Evolutionary conservation across 345 rosid genomes (phyloP).

Genomic region (Hirschfeldia incana): DNA sequence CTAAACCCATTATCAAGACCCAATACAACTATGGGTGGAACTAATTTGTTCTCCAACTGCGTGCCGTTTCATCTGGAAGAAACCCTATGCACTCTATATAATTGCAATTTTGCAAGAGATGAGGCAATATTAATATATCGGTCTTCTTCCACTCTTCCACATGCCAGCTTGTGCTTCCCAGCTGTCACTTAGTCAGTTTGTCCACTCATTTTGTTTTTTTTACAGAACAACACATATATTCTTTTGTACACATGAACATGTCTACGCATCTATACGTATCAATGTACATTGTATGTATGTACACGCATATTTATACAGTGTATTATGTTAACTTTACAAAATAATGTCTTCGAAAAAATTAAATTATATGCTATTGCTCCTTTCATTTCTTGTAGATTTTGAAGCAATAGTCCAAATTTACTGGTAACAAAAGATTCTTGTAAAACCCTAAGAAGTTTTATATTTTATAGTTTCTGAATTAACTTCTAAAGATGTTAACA

Average conservation of each 20-base stretch:
- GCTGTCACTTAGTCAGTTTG: slow-evolving; percentile 34
- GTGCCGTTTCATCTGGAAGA: neutral
- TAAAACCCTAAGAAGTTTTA: neutral
- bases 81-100: neutral
- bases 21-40: neutral
- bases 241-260: neutral
- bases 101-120: slow-evolving; percentile 20
- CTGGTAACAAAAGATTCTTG: neutral
- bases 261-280: slow-evolving; percentile 1
- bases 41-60: slow-evolving; percentile 11
- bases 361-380: neutral
- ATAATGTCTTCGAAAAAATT: neutral
- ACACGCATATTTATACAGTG: neutral
- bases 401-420: neutral
- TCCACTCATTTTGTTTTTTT: slow-evolving; percentile 35
- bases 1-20: neutral
- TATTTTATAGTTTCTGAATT: neutral
- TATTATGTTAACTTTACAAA: neutral
- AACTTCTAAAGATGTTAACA: neutral
- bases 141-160: slow-evolving; percentile 24
- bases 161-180: slow-evolving; percentile 35
- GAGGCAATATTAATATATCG: slow-evolving; percentile 8
- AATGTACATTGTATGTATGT: neutral
- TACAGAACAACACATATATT: slow-evolving; percentile 20
- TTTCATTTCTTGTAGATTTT: neutral